Base-by-base conservation (phyloP, 148 eudicot genomes). In the Agrostemma githago region DNA sequence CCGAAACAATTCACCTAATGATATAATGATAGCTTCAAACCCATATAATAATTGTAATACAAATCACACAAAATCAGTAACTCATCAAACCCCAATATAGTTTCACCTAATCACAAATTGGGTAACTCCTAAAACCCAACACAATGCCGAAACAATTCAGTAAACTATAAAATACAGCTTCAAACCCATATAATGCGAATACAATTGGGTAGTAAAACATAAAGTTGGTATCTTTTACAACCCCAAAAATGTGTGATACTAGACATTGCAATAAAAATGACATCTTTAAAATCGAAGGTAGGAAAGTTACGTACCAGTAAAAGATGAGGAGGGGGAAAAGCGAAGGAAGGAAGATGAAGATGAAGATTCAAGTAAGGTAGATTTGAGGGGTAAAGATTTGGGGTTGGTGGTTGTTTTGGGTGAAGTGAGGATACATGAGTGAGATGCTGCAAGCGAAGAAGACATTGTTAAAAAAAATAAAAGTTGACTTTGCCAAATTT, bases 361-460 rank as follows among this genome's bases (percentile, higher is more conserved):
- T 26, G 34, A 61, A 67, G 76, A 37, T 15, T 79, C 65, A 68
- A 74, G 37, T 4, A 20, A 62, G 3, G 77, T 15, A 16, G 78
- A 76, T 58, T 66, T 78, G 20, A 72, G 76, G 58, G 76, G 60
- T 14, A 39, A 61, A 20, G 3, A 58, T 26, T 68, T 78, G 62
- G 72, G 73, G n/a, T 57, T 78, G 16, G 73, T 20, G 19, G 61
- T 66, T 17, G 71, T 17, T 67, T 67, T 44, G 17, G 71, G 56
- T 3, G 53, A 17, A 51, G 81, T 15, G 42, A 74, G 59, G 48
- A 74, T 68, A 68, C 70, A 60, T 20, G 74, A 20, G 15, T 74
- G 70, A 69, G 70, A 39, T 12, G 81, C 62, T 61, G 73, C 58
- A 62, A 79, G 15, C 0, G 78, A 74, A 74, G 81, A 74, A 74